These are phyloP conservation scores for Curvularia spicifera DNA, from an alignment of 2,329 filamentous ascomycete genomes.

Conservation along the genomic window DNA sequence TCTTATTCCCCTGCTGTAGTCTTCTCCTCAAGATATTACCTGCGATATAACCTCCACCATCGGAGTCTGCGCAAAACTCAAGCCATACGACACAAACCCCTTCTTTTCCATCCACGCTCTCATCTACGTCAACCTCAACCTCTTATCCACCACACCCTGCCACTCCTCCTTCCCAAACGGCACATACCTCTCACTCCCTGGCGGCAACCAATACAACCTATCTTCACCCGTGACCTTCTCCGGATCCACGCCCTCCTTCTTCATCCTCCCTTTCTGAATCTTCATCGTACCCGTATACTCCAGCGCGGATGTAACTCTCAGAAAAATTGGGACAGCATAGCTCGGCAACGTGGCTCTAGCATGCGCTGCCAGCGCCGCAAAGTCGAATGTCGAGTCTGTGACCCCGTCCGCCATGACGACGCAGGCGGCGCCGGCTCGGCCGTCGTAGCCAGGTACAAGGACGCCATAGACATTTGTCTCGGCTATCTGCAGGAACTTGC, in stretches of 20 bases:
- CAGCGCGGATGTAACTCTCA: constrained; percentile 49
- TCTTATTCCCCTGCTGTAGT: too few relatives aligned
- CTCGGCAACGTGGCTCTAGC: constrained; percentile 50
- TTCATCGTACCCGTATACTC: constrained; percentile 57
- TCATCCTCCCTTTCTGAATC: constrained; percentile 53
- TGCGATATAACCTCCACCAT: too few relatives aligned
- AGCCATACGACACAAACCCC: neutral
- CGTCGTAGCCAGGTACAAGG: constrained; percentile 53
- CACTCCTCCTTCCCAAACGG: constrained; percentile 50
- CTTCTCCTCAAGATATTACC: too few relatives aligned
- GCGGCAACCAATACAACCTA: constrained; percentile 53
- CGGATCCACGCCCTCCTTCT: constrained; percentile 53
- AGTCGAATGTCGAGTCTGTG: constrained; percentile 41
- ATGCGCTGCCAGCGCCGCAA: constrained; percentile 49
- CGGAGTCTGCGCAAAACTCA: neutral
- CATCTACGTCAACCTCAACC: constrained; percentile 26
- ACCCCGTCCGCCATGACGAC: constrained; percentile 48
- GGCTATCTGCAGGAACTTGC: constrained; percentile 50
- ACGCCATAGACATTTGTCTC: constrained; percentile 57
- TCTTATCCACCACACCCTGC: constrained; percentile 41
- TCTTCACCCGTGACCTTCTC: constrained; percentile 49
- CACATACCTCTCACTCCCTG: constrained; percentile 43
- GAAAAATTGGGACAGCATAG: constrained; percentile 56
- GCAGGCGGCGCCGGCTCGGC: constrained; percentile 53
- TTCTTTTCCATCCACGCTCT: neutral